A percentile compares a stretch with the other conserved stretches of the same genome.
Evolutionary conservation across 2,329 filamentous ascomycete genomes (phyloP).

Genomic region (Metarhizium rileyi): DNA sequence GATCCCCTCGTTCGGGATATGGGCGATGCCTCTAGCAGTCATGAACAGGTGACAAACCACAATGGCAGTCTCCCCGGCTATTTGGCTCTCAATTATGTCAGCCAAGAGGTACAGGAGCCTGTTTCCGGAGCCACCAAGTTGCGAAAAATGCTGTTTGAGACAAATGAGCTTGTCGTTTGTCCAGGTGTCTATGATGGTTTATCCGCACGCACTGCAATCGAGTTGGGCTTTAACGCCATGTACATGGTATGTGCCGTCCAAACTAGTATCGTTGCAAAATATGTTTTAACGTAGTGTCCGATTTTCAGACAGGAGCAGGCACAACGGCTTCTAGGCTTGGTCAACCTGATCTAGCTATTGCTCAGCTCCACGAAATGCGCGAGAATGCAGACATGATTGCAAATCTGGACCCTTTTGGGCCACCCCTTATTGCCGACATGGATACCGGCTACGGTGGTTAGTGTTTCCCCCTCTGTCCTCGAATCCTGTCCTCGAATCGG

Average conservation of each 20-base stretch:
- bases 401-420: slow-evolving; percentile 41
- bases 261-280: not conserved
- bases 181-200: slow-evolving; percentile 62
- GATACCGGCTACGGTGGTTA: slow-evolving; percentile 47
- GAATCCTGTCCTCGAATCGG: not conserved
- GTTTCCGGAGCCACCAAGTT: slow-evolving; percentile 25
- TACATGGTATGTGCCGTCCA: slow-evolving; percentile 48
- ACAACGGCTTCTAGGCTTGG: slow-evolving; percentile 53
- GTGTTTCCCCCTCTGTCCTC: slow-evolving; percentile 1
- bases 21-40: slow-evolving; percentile 3
- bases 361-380: slow-evolving; percentile 53
- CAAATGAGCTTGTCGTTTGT: slow-evolving; percentile 41
- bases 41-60: not conserved
- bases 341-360: slow-evolving; percentile 52
- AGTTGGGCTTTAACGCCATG: slow-evolving; percentile 50
- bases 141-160: slow-evolving; percentile 29
- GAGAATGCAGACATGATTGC: slow-evolving; percentile 56
- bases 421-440: slow-evolving; percentile 52
- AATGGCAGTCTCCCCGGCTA: slow-evolving; percentile 1
- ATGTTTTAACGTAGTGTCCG: not conserved
- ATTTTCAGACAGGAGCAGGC: slow-evolving; percentile 49
- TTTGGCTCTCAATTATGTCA: slow-evolving; percentile 8
- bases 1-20: slow-evolving; percentile 5
- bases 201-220: slow-evolving; percentile 52
- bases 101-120: slow-evolving; percentile 8